Percentiles rank a stretch among this genome's conserved stretches.
Conservation (phyloP, 139 green algal genomes). For the Tetraselmis striata region DNA sequence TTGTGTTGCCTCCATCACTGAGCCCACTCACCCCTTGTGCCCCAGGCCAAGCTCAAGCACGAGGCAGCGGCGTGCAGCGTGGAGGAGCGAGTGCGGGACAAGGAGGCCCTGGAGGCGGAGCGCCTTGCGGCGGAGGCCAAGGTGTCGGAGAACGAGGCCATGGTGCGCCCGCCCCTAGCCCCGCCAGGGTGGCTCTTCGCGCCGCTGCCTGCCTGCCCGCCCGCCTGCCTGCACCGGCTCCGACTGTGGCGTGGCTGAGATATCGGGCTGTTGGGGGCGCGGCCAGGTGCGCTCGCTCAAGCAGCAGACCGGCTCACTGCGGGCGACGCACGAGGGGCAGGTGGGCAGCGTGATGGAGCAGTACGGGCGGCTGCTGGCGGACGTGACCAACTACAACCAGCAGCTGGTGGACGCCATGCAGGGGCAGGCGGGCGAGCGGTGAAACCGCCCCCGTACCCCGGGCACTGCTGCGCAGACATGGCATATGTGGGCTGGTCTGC, state of each 20-base stretch:
- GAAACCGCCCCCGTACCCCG: too few relatives aligned
- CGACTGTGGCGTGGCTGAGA: background rate
- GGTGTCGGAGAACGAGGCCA: slow-evolving; percentile 61
- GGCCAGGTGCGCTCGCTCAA: slow-evolving; percentile 30
- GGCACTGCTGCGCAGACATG: too few relatives aligned
- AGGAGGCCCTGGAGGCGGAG: slow-evolving; percentile 68
- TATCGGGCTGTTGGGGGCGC: background rate
- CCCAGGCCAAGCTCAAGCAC: slow-evolving; percentile 54
- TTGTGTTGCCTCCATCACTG: too few relatives aligned
- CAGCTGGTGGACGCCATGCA: slow-evolving; percentile 34
- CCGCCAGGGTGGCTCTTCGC: too few relatives aligned
- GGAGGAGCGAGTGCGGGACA: slow-evolving; percentile 64
- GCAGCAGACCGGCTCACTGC: slow-evolving; percentile 30
- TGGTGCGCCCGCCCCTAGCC: slow-evolving; percentile 25
- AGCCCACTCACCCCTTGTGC: too few relatives aligned
- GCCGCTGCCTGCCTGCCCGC: too few relatives aligned
- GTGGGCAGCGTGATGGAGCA: slow-evolving; percentile 28
- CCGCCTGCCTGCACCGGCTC: too few relatives aligned
- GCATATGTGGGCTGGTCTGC: too few relatives aligned
- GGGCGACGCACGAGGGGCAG: slow-evolving; percentile 29
- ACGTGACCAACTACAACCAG: slow-evolving; percentile 38
- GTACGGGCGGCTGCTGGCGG: slow-evolving; percentile 31
- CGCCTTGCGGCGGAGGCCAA: slow-evolving; percentile 55
- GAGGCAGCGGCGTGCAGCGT: slow-evolving; percentile 62
- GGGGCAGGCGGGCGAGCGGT: too few relatives aligned